A percentile compares a stretch with the other conserved stretches of the same genome.
These are phyloP conservation scores for Lipomyces kockii DNA, from an alignment of 805 yeast species.

Conservation along the genomic window DNA sequence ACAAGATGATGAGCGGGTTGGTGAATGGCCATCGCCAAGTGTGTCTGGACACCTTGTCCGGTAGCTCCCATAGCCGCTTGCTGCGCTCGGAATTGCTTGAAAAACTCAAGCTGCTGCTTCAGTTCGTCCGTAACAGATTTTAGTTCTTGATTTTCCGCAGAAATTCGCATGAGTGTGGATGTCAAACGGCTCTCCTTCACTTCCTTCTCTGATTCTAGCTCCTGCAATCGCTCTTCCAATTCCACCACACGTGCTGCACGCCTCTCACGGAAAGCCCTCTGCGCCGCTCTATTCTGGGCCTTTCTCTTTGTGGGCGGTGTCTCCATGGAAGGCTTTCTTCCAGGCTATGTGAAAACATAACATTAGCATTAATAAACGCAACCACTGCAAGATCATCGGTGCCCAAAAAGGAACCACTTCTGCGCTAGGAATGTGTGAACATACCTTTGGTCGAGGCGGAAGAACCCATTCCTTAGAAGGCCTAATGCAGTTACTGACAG, in stretches of 20 bases:
- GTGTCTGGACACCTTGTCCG: conserved; percentile 4
- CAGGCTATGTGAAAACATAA: conserved; percentile 43
- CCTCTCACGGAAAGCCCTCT: conserved; percentile 86
- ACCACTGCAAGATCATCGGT: too few species aligned
- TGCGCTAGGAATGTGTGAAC: neutral
- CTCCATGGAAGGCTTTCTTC: conserved; percentile 66
- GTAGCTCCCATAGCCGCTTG: conserved; percentile 31
- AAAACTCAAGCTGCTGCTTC: conserved; percentile 33
- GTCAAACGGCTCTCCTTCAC: conserved; percentile 42
- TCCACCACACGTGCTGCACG: conserved; percentile 81
- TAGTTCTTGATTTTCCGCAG: conserved; percentile 48
- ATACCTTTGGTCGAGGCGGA: conserved; percentile 75
- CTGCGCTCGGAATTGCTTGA: conserved; percentile 34
- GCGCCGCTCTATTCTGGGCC: conserved; percentile 94
- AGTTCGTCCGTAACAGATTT: conserved; percentile 34
- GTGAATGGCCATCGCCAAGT: conserved; percentile 8
- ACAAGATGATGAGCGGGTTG: conserved; percentile 49
- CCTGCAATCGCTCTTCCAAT: conserved; percentile 69
- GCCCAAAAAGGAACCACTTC: neutral
- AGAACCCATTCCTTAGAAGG: conserved; percentile 82
- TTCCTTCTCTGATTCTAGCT: conserved; percentile 68
- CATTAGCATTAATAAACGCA: neutral
- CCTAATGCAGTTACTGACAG: conserved; percentile 37
- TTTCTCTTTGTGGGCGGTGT: conserved; percentile 84
- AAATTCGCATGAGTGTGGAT: conserved; percentile 37